Evolutionary conservation across 805 yeast species (phyloP).

Genomic region (Candida parachauliodes): DNA sequence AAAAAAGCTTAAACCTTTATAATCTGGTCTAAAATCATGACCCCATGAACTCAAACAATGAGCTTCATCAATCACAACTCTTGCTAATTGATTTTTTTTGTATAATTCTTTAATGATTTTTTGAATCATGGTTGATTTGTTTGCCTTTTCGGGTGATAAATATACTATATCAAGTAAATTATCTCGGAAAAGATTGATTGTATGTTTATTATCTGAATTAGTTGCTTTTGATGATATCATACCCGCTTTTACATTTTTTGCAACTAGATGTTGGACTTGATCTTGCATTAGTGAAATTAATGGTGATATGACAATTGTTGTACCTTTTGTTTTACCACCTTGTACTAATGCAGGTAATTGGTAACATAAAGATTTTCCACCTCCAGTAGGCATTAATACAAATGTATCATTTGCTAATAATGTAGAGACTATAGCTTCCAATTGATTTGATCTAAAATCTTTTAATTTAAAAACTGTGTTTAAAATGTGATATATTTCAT

Average conservation of each 20-base stretch:
- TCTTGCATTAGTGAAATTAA: constrained; percentile 96
- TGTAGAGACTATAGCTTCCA: constrained; percentile 81
- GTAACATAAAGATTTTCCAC: constrained; percentile 94
- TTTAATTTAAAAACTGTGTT: constrained; percentile 57
- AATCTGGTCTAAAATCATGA: constrained; percentile 96
- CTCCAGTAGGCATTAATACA: constrained; percentile 98
- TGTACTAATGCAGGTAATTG: constrained; percentile 87
- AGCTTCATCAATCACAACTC: constrained; percentile 94
- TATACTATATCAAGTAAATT: constrained; percentile 77
- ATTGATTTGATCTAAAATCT: constrained; percentile 76
- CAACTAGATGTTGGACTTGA: constrained; percentile 79
- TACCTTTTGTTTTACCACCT: constrained; percentile 80
- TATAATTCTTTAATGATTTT: constrained; percentile 57
- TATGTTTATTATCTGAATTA: constrained; percentile 57
- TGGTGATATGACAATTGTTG: constrained; percentile 91
- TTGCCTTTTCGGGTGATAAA: constrained; percentile 92
- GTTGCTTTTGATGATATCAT: constrained; percentile 81
- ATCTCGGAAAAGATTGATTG: constrained; percentile 56
- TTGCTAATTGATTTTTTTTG: constrained; percentile 57
- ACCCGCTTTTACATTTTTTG: constrained; percentile 70
- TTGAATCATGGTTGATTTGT: constrained; percentile 66
- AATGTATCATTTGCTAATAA: constrained; percentile 79
- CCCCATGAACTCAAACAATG: constrained; percentile 99
- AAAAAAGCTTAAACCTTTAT: constrained; percentile 73
- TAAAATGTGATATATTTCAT: constrained; percentile 60